Base-by-base conservation (phyloP, 768 basidiomycete species). In the Lactarius sanguifluus region DNA sequence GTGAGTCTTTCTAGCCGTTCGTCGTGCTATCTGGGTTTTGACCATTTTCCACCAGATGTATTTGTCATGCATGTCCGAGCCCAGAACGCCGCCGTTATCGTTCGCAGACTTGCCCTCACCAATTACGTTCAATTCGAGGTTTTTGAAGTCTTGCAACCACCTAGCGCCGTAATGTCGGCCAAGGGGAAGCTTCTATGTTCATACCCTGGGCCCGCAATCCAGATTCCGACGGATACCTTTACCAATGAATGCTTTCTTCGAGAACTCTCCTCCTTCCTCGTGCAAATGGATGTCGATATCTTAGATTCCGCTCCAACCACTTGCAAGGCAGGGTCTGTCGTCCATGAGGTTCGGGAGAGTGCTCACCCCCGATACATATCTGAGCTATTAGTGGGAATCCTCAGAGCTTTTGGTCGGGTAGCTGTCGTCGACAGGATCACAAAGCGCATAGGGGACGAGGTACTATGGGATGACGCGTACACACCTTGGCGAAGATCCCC, bases 401-500 rank as follows among this genome's bases (percentile, higher is more conserved):
- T 84, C 23, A 76, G 78, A 16, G 79, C 78, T 9, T 70, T 79
- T 13, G 76, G 75, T 43, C 59, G 64, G 4, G 79, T 79, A 2
- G 70, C 75, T 15, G 73, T 72, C 18, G 66, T 76, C 5, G 32
- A 25, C n/a, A 62, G 63, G 8, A 75, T 79, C 71, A 62, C 73
- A 70, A 85, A 85, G 70, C 79, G 81, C 9, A 74, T 83, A 0
- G 76, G 75, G 7, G 83, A 85, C 59, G 81, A 85, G 28, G 79
- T 83, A 2, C 73, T 81, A 2, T 81, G 81, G 80, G 47, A 75
- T 5, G 64, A 74, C 25, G 73, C 79, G 2, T 59, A 68, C 36
- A 73, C 76, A 62, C 85, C 75, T 16, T 86, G 84, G 84, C 74
- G 85, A 32, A 76, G 84, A 28, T 82, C 82, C 7, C 73, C 82